Evolutionary conservation across 2,329 filamentous ascomycete genomes (phyloP).

Genomic region (Penicillium sp.): DNA sequence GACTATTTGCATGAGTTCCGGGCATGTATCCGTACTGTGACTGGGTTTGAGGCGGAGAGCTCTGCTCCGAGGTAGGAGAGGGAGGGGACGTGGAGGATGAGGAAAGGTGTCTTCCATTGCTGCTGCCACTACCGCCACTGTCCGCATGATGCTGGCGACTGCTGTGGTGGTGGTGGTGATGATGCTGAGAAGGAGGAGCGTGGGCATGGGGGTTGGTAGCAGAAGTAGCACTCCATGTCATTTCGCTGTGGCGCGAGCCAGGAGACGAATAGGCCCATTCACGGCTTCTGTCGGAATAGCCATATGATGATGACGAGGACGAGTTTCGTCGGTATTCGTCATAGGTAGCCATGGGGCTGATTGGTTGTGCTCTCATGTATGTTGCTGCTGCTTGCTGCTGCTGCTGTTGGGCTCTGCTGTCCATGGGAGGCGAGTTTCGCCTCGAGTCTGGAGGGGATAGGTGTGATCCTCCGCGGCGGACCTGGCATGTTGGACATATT

Average conservation of each 20-base stretch:
- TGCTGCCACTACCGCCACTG: neutral
- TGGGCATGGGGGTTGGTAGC: too few species aligned
- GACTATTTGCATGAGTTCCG: conserved; percentile 7
- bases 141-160: conserved; percentile 1
- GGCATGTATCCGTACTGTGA: conserved; percentile 5
- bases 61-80: conserved; percentile 4
- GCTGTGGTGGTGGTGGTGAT: neutral
- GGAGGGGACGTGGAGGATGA: neutral
- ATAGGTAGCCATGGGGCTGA: neutral
- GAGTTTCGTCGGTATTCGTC: conserved; percentile 8
- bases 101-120: neutral
- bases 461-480: conserved; percentile 41
- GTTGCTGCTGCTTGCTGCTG: conserved; percentile 16
- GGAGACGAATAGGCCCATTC: conserved; percentile 12
- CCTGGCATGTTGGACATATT: conserved; percentile 48
- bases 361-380: conserved; percentile 6
- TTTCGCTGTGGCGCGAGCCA: conserved; percentile 1
- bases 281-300: conserved; percentile 33
- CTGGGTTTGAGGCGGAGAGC: neutral
- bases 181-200: neutral
- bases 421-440: conserved; percentile 35
- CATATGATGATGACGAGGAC: conserved; percentile 14
- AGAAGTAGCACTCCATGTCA: neutral
- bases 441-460: conserved; percentile 40
- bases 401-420: conserved; percentile 29